Base-by-base conservation (phyloP, 2,329 filamentous ascomycete genomes). In the Ophiostoma ips region DNA sequence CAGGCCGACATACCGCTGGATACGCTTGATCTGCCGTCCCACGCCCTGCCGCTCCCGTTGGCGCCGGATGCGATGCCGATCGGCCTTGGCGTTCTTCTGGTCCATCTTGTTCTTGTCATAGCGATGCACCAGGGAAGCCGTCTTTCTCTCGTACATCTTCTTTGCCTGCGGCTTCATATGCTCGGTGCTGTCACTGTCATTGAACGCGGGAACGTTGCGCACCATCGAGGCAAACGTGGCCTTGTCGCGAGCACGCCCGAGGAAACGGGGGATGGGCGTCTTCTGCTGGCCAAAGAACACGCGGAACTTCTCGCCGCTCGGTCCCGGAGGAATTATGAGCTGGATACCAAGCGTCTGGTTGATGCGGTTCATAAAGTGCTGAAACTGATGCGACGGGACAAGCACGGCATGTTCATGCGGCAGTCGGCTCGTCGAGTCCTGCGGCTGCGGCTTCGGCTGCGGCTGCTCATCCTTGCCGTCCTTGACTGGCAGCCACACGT, bases 1-100 rank as follows among this genome's bases (percentile, higher is more conserved):
- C 24, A 94, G 67, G 4, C 85, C 86, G 1, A 94, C 72, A 58
- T 85, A 86, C 48, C 76, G 69, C 60, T 89, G 83, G 8, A 76
- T 69, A 43, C 82, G 73, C 56, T 79, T 77, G 54, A 49, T 46
- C 35, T 46, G 40, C 16, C 19, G 36, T 12, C 50, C 50, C 30
- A 30, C 38, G 2, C 6, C 12, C 10, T 28, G 19, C 24, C 49
- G 38, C n/a, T 44, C 34, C 8, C 6, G 12, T 2, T 31, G 30
- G 16, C 19, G 46, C 19, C 28, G 44, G 15, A 24, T 16, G 21
- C 7, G 36, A 8, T 4, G 9, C 34, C 38, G n/a, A 9, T 37
- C 46, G 24, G 21, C 46, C 19, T 48, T 48, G 15, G 19, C 19
- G 35, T 72, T 70, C 36, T 70, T 66, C 43, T 66, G 66, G 3